Conservation (phyloP, 2,329 filamentous ascomycete genomes). For the Apiospora rasikravindrae region DNA sequence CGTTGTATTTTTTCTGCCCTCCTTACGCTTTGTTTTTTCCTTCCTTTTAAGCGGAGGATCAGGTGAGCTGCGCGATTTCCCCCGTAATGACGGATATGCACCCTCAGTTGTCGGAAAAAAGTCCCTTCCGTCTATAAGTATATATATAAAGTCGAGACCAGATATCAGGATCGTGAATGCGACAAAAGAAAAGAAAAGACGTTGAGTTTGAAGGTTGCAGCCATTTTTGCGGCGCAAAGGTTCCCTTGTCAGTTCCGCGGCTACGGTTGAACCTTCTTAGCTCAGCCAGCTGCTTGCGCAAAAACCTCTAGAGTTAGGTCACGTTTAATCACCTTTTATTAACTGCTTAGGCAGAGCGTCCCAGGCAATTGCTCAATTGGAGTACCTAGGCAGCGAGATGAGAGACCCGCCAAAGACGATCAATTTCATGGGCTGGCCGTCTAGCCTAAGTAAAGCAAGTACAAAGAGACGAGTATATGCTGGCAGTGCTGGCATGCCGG, state of each 20-base stretch:
- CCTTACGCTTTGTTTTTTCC: constrained; percentile 2
- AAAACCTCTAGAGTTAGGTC: constrained; percentile 10
- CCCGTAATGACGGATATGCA: neutral
- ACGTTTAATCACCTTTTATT: constrained; percentile 1
- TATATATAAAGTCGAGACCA: neutral
- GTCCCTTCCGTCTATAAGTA: constrained; percentile 1
- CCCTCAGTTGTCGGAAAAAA: neutral
- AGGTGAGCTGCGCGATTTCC: constrained; percentile 11
- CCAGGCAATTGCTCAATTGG: constrained; percentile 13
- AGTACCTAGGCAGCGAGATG: neutral
- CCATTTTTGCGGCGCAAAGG: constrained; percentile 17
- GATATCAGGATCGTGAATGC: constrained; percentile 1
- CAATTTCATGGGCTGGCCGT: constrained; percentile 3
- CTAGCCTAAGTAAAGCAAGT: neutral
- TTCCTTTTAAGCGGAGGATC: constrained; percentile 6
- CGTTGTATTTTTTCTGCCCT: neutral
- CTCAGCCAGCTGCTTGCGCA: constrained; percentile 12
- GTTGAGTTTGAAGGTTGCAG: constrained; percentile 12
- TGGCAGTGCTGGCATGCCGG: neutral
- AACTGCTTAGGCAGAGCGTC: neutral
- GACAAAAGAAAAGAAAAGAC: constrained; percentile 15
- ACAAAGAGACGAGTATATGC: neutral
- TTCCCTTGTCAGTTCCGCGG: constrained; percentile 16
- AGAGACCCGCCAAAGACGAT: constrained; percentile 3
- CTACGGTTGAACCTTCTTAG: constrained; percentile 19